Evolutionary conservation across 768 basidiomycete species (phyloP), one percentile per base, ranked within the genome.

Genomic region (Gloeostereum incarnatum): DNA sequence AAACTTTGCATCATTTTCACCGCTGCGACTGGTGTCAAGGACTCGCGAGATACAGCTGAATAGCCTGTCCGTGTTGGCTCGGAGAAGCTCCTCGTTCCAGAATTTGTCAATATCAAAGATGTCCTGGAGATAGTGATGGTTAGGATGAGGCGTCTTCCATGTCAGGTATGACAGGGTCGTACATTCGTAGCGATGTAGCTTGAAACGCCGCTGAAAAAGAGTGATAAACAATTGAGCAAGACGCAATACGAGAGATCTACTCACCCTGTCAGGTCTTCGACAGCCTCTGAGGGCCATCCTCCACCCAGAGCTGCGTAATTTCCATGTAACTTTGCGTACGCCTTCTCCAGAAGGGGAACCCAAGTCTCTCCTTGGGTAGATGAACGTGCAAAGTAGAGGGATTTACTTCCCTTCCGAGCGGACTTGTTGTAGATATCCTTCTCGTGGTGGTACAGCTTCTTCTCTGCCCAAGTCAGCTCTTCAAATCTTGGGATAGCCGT

Each of bases 221-320:
- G 13, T 17, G 8, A 30, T 17, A 14, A 17, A n/a, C 30, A 10
- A 25, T 11, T 23, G 34, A 22, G 17, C 30, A 7, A 45, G 22
- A 9, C 34, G n/a, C 17, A 14, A 43, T 11, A 24, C 20, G 18
- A 9, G 23, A 10, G 14, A 38, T n/a, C 1, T 17, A 18, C 56
- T 4, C 46, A 74, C 73, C 74, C 74, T 8, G 73, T 74, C 36
- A 77, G 49, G 46, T 77, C 74, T 51, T 77, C 75, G 16, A 74
- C 61, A 5, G 69, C 73, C 44, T 75, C 71, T 10, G 11, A 8
- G 19, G 32, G 8, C 17, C 19, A 9, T 7, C 32, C 32, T 7
- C 32, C 42, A 10, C 49, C 49, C 24, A 70, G 41, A 26, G 60
- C 52, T 14, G 37, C 45, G 33, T 46, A 46, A 23, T 65, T 62